Evolutionary conservation across 257 asterid genomes (phyloP).

Genomic region (Salvia splendens): DNA sequence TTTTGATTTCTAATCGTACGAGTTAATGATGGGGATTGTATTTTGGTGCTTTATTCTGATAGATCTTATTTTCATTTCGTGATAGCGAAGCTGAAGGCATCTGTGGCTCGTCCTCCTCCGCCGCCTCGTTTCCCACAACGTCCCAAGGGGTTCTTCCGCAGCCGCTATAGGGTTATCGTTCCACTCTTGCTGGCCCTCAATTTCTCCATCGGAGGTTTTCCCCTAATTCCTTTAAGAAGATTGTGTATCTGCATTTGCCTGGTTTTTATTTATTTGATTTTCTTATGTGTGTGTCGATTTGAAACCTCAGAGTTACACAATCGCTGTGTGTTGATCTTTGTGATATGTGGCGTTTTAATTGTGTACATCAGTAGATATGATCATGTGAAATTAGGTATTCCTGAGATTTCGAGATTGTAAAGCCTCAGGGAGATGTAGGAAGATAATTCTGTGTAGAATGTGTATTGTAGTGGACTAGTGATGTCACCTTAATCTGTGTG

Average conservation of each 20-base stretch:
- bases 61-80: neutral
- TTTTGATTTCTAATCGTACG: too few species aligned
- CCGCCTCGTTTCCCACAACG: neutral
- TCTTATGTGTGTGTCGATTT: neutral
- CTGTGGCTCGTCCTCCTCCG: neutral
- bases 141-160: neutral
- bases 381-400: neutral
- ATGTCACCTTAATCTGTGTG: neutral
- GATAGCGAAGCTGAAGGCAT: constrained; percentile 13
- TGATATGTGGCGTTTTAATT: neutral
- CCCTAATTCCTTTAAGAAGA: neutral
- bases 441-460: neutral
- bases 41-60: constrained; percentile 2
- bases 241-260: neutral
- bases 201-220: constrained; percentile 18
- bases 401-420: neutral
- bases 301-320: neutral
- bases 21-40: neutral
- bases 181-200: constrained; percentile 12
- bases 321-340: neutral
- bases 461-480: neutral
- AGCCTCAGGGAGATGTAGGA: neutral
- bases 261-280: neutral
- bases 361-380: neutral
- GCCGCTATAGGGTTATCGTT: constrained; percentile 14